Conservation (phyloP, 2,329 filamentous ascomycete species). For the Trichoderma atrobrunneum region DNA sequence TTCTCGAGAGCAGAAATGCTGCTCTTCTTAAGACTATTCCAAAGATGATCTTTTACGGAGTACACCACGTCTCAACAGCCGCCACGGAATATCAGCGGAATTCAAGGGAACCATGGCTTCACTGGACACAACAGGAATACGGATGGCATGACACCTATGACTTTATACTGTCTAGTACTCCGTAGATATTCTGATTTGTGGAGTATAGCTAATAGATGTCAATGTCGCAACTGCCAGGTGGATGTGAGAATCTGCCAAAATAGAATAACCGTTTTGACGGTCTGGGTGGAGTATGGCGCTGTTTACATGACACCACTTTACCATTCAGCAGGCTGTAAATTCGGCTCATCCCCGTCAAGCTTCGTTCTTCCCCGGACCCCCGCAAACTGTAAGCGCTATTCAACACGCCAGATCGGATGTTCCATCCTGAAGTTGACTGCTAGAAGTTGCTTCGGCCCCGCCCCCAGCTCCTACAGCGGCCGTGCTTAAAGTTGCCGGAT, state of each 20-base stretch:
- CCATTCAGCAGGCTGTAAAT: background rate
- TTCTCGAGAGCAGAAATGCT: background rate
- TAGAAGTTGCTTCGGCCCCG: background rate
- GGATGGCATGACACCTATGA: background rate
- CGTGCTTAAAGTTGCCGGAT: background rate
- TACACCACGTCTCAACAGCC: background rate
- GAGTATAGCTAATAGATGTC: background rate
- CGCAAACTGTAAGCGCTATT: background rate
- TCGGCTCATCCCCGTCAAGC: background rate
- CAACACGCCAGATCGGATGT: background rate
- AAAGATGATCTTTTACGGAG: background rate
- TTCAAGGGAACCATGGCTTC: background rate
- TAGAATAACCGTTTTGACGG: background rate
- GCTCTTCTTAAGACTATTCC: background rate
- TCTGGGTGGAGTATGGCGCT: background rate
- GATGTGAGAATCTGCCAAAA: background rate
- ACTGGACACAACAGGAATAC: background rate
- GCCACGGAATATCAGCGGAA: background rate
- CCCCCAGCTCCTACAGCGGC: background rate
- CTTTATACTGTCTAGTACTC: background rate
- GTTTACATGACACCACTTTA: background rate
- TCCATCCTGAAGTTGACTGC: background rate
- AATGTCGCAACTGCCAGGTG: background rate
- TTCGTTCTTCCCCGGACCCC: background rate
- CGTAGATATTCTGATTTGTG: background rate